Evolutionary conservation across 306 rosid species (phyloP), one percentile per base, ranked within the genome.

Genomic region (Neltuma alba): DNA sequence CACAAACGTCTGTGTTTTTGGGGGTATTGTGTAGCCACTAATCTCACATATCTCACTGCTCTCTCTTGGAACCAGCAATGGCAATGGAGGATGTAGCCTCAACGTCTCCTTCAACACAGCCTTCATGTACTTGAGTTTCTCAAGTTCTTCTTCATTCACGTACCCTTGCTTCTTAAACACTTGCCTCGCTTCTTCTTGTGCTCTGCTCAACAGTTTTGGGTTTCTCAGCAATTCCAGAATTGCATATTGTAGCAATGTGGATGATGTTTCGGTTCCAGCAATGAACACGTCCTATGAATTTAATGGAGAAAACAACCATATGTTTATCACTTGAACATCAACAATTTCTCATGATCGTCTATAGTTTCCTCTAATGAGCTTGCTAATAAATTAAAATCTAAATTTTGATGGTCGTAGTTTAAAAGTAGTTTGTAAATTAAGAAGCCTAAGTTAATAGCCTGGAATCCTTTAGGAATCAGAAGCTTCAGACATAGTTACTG

Each of bases 251-350:
- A 83, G 28, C 7, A 74, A 2, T 25, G 75, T 65, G 6, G 76
- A 9, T 73, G 86, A 16, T 16, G 80, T 78, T 27, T 83, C 83
- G 5, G 72, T 62, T 25, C 72, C 86, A 55, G 48, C 86, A 20
- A 12, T 25, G 21, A 65, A 73, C 11, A 67, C 36, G 30, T 83
- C 86, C 86, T 33, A 33, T 33, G 36, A 33, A 2, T 33, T 33
- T 33, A 33, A 33, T 33, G 36, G 36, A 33, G 36, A 33, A 33
- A 33, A 33, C 4, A 33, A 2, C 36, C 36, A n/a, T n/a, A n/a
- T n/a, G n/a, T n/a, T n/a, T n/a, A n/a, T n/a, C n/a, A n/a, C n/a
- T n/a, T n/a, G n/a, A n/a, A n/a, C n/a, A n/a, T n/a, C n/a, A n/a
- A n/a, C n/a, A n/a, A n/a, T n/a, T n/a, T n/a, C n/a, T n/a, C n/a